A percentile compares a stretch with the other conserved stretches of the same genome.
These are phyloP conservation scores for Pilasporangium apinafurcum DNA, from an alignment of 352 stramenopile species.

Conservation along the genomic window DNA sequence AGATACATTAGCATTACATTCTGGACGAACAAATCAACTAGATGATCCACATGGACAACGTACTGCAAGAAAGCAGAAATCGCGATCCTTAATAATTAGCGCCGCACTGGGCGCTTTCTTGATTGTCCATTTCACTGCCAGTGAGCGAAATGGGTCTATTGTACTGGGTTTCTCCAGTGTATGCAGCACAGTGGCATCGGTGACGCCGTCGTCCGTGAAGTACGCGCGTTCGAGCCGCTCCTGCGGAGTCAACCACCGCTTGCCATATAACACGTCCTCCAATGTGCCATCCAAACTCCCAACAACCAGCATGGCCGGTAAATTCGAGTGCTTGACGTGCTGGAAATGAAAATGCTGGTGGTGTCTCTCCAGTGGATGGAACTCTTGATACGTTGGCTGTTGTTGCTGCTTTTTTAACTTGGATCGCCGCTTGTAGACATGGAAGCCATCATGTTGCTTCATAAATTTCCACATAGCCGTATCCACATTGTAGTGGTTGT, in stretches of 20 bases:
- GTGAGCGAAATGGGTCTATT: constrained; percentile 29
- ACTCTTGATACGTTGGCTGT: constrained; percentile 2
- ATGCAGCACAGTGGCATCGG: constrained; percentile 34
- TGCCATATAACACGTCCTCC: constrained; percentile 38
- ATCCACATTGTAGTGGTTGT: constrained; percentile 11
- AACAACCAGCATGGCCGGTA: constrained; percentile 26
- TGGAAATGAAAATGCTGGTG: neutral
- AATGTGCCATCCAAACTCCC: constrained; percentile 31
- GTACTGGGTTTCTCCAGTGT: constrained; percentile 18
- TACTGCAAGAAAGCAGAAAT: constrained; percentile 42
- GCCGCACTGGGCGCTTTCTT: constrained; percentile 24
- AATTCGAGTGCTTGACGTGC: constrained; percentile 6
- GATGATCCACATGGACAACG: constrained; percentile 1
- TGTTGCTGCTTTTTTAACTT: neutral
- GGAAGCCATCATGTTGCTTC: constrained; percentile 38
- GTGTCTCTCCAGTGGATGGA: constrained; percentile 6
- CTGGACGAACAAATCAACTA: neutral
- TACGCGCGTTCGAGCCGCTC: constrained; percentile 22
- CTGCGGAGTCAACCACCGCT: constrained; percentile 24
- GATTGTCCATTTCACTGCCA: constrained; percentile 39
- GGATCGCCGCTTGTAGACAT: constrained; percentile 32
- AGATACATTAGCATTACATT: neutral
- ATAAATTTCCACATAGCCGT: constrained; percentile 30
- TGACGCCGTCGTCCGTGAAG: constrained; percentile 32
- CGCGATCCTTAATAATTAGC: constrained; percentile 35